Base-by-base conservation (phyloP, 352 stramenopile genomes). In the Globisporangium nagaii region DNA sequence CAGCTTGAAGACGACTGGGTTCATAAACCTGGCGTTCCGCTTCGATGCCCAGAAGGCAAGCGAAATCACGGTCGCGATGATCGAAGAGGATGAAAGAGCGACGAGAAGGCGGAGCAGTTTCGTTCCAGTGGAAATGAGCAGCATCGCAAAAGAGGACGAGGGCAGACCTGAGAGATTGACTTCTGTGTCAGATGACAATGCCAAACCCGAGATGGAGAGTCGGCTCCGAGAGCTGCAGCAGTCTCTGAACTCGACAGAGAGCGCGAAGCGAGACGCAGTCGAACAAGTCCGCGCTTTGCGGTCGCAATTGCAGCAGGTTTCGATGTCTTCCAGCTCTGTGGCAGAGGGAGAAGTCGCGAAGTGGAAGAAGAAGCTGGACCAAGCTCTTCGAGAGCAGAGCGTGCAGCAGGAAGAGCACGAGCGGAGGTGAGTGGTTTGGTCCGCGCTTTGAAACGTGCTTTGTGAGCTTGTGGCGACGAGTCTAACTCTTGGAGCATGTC, bases 311-410 rank as follows among this genome's bases (percentile, higher is more conserved):
- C 68, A 85, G 35, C 62, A 75, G 51, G 17, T 67, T 2, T 58
- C 62, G 4, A 48, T 39, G 17, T 19, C 52, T 32, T 41, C 63
- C 17, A 62, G 36, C 3, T 56, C 56, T n/a, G 56, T 49, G 1
- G 52, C 64, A 0, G 62, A 73, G 25, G 69, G 63, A 4, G 60
- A 83, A 53, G 55, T 71, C 8, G 49, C 61, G 17, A 64, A 62
- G 40, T 89, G 78, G 78, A 86, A 84, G 46, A 56, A 51, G 31
- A 79, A 75, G 28, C 53, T 89, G 2, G 78, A 88, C 19, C 72
- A 77, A 54, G 68, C 66, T 8, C 65, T 66, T 20, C 55, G 68
- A 30, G 72, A 89, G 22, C 78, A 89, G 31, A 60, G 75, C 24
- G 34, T 51, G 1, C 46, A 73, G 2, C 68, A 86, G 37, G 55